Evolutionary conservation across 2,329 filamentous ascomycete species (phyloP), one percentile per base, ranked within the genome.

Genomic region (Xylariaceae sp.): DNA sequence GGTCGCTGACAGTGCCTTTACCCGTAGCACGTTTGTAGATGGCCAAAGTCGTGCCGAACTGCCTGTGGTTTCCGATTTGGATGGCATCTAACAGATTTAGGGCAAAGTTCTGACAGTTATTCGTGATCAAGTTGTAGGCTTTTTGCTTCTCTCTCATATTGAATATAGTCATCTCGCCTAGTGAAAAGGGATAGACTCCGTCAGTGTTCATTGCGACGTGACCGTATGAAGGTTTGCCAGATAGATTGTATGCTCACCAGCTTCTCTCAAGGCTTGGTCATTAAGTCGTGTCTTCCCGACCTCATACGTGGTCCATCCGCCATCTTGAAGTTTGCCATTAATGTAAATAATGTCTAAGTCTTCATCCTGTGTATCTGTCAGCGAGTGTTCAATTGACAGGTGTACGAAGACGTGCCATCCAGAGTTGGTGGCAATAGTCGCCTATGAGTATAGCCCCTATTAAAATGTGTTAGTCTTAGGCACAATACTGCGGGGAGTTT

Each of bases 71-170:
- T 20, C 49, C 52, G 14, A 54, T 45, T 35, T 52, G 49, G 12
- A 54, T 54, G 14, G 49, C 47, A 21, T 54, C 33, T 20, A 54
- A 20, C 47, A 54, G 44, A n/a, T 52, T 53, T 36, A 54, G 34
- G 7, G 52, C 52, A 29, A 54, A 54, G 33, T 52, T 54, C 33
- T 54, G 52, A 33, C 52, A 54, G 39, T 54, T 54, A 34, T 54
- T 54, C 7, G 44, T 45, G 22, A 54, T 54, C 22, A 54, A 47
- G 41, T 54, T 54, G 36, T 54, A 54, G 17, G 41, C 52, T 21
- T 52, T 52, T 22, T 48, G 46, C 29, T 44, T 52, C 37, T 46
- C 22, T 41, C 52, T 48, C 52, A 54, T 54, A 19, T 54, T 52
- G n/a, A 42, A 47, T 16, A 54, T 54, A 14, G 49, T 47, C 52